Evolutionary conservation across 1,284 basidiomycete species (phyloP).

Genomic region (Kwoniella shivajii): DNA sequence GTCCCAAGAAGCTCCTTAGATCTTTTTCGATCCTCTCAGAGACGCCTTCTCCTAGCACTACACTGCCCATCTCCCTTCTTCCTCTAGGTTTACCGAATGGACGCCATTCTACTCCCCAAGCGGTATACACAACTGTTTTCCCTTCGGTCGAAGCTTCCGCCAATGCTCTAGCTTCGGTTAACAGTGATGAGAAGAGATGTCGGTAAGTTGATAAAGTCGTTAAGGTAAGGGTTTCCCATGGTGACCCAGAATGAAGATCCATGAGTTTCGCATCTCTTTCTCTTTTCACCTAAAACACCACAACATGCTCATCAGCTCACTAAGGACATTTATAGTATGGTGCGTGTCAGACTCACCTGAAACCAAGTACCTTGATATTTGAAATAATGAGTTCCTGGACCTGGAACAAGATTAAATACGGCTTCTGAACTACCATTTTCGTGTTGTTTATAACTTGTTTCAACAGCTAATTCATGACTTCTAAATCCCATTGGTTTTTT

Average conservation of each 20-base stretch:
- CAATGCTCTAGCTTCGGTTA: slow-evolving; percentile 84
- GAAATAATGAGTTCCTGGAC: slow-evolving; percentile 93
- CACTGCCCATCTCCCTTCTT: slow-evolving; percentile 84
- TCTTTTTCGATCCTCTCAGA: slow-evolving; percentile 79
- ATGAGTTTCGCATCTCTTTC: slow-evolving; percentile 91
- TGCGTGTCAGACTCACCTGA: slow-evolving; percentile 64
- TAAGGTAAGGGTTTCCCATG: slow-evolving; percentile 96
- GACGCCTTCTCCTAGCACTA: slow-evolving; percentile 82
- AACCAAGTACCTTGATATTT: slow-evolving; percentile 84
- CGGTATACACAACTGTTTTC: slow-evolving; percentile 93
- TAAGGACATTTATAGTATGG: background rate
- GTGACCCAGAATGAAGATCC: slow-evolving; percentile 85
- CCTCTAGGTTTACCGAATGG: slow-evolving; percentile 91
- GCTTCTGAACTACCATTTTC: slow-evolving; percentile 85
- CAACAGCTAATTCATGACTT: slow-evolving; percentile 91
- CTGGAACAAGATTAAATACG: slow-evolving; percentile 89
- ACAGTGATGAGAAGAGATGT: slow-evolving; percentile 73
- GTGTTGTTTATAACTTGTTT: slow-evolving; percentile 83
- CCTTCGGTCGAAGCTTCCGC: slow-evolving; percentile 86
- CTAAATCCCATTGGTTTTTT: slow-evolving; percentile 62
- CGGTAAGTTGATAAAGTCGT: slow-evolving; percentile 89
- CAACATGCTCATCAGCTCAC: background rate
- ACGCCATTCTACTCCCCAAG: slow-evolving; percentile 95
- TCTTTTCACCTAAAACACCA: slow-evolving; percentile 71
- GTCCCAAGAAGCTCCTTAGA: slow-evolving; percentile 75